phyloP scores from a whole-genome alignment of 805 yeast species.

The Monosporozyma siamensis region DNA sequence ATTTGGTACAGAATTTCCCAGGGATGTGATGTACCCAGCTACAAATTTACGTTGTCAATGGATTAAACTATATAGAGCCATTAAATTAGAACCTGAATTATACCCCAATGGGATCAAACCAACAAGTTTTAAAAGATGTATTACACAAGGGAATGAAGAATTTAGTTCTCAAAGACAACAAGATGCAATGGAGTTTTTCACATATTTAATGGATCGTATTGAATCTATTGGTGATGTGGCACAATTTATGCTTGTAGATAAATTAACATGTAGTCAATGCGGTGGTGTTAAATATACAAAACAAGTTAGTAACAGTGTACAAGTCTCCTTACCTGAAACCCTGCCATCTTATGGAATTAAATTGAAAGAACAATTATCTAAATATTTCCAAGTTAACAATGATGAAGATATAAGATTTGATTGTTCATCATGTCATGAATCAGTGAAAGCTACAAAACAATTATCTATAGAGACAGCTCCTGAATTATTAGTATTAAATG shows the following conservation, averaged over 20 bases:
- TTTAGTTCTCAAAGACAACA: constrained; percentile 85
- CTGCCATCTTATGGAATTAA: too few relatives aligned
- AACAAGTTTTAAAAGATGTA: constrained; percentile 57
- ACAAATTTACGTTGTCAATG: constrained; percentile 66
- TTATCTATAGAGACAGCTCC: constrained; percentile 46
- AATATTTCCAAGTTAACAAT: constrained; percentile 36
- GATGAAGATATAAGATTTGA: constrained; percentile 56
- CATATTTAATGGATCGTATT: constrained; percentile 53
- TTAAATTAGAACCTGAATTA: constrained; percentile 36
- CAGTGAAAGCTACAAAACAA: constrained; percentile 18
- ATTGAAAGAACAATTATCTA: too few relatives aligned
- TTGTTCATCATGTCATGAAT: constrained; percentile 46
- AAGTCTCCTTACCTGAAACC: constrained; percentile 42
- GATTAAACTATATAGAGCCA: constrained; percentile 70
- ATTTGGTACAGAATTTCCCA: constrained; percentile 31
- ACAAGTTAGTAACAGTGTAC: constrained; percentile 52
- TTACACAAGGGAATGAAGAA: constrained; percentile 82
- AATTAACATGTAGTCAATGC: constrained; percentile 48
- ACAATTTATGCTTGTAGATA: constrained; percentile 50
- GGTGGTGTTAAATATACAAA: constrained; percentile 46
- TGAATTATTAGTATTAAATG: constrained; percentile 55
- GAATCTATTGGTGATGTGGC: constrained; percentile 31
- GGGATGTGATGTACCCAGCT: constrained; percentile 42
- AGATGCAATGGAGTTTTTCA: constrained; percentile 86
- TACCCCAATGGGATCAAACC: constrained; percentile 78